These are phyloP conservation scores for Talaromyces verruculosus DNA, from an alignment of 2,329 filamentous ascomycete species.

Conservation along the genomic window DNA sequence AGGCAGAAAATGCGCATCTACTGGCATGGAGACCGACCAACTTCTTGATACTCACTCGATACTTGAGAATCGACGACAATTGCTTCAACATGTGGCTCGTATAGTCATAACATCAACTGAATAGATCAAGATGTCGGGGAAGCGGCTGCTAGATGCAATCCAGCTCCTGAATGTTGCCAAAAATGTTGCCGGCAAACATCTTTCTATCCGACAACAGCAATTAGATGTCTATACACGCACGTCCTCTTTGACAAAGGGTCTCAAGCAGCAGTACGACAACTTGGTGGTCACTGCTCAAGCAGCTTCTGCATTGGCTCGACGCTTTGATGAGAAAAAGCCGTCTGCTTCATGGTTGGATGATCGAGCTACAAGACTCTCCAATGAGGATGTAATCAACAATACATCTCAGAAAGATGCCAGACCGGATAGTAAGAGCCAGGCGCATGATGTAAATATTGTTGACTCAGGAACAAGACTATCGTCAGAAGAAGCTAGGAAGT, in stretches of 20 bases:
- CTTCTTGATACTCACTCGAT: neutral
- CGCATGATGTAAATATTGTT: neutral
- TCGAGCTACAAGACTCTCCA: neutral
- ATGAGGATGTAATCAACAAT: neutral
- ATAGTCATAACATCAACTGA: neutral
- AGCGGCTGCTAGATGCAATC: conserved; percentile 69
- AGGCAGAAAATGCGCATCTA: conserved; percentile 21
- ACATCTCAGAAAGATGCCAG: neutral
- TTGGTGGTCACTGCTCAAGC: conserved; percentile 62
- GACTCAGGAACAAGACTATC: conserved; percentile 28
- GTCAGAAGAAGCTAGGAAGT: conserved; percentile 45
- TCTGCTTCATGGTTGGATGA: conserved; percentile 31
- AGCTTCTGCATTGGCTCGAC: conserved; percentile 58
- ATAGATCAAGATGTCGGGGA: conserved; percentile 50
- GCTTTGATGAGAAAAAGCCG: conserved; percentile 54
- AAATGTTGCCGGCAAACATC: conserved; percentile 64
- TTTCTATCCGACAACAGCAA: conserved; percentile 60
- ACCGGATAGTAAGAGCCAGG: conserved; percentile 2
- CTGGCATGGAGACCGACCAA: neutral
- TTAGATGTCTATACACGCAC: conserved; percentile 64
- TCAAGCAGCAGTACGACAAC: conserved; percentile 62
- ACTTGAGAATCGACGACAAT: neutral
- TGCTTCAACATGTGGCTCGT: neutral
- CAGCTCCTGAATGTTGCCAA: conserved; percentile 69
- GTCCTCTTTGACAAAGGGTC: conserved; percentile 62